These are phyloP conservation scores for Geotrichum restrictum DNA, from an alignment of 1,139 yeast genomes.

Conservation along the genomic window DNA sequence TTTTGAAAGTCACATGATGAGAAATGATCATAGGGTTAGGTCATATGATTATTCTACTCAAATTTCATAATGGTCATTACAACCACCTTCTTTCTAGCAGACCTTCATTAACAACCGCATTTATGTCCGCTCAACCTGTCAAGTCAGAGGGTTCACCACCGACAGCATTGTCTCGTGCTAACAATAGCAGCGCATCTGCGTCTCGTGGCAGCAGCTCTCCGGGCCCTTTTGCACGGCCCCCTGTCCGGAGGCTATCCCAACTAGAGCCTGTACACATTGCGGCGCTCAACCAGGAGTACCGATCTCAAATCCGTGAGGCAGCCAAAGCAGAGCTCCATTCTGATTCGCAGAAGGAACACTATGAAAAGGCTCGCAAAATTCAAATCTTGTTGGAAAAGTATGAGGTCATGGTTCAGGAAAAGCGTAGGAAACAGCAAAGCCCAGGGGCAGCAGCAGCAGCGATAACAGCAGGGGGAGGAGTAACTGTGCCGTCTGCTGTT, in stretches of 20 bases:
- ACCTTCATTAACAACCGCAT: no score
- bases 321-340: slow-evolving; percentile 12
- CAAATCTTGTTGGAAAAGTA: slow-evolving; percentile 20
- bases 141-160: slow-evolving; percentile 1
- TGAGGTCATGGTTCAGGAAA: slow-evolving; percentile 18
- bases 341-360: slow-evolving; percentile 19
- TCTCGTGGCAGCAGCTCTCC: slow-evolving; percentile 2
- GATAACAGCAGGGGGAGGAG: slow-evolving; percentile 11
- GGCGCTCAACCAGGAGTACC: slow-evolving; percentile 21
- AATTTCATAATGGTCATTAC: neutral
- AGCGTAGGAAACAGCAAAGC: slow-evolving; percentile 8
- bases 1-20: no score
- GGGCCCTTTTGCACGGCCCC: slow-evolving; percentile 18
- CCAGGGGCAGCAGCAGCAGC: neutral
- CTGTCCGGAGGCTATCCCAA: slow-evolving; percentile 21
- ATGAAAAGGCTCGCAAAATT: slow-evolving; percentile 20
- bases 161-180: neutral
- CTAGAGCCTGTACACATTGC: slow-evolving; percentile 22
- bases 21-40: no score
- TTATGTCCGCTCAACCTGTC: slow-evolving; percentile 2
- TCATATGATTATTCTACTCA: no score
- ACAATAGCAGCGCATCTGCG: neutral
- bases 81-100: neutral
- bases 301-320: slow-evolving; percentile 20
- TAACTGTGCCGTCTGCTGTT: neutral